phyloP scores from a whole-genome alignment of 768 basidiomycete species.

The Suillus occidentalis region DNA sequence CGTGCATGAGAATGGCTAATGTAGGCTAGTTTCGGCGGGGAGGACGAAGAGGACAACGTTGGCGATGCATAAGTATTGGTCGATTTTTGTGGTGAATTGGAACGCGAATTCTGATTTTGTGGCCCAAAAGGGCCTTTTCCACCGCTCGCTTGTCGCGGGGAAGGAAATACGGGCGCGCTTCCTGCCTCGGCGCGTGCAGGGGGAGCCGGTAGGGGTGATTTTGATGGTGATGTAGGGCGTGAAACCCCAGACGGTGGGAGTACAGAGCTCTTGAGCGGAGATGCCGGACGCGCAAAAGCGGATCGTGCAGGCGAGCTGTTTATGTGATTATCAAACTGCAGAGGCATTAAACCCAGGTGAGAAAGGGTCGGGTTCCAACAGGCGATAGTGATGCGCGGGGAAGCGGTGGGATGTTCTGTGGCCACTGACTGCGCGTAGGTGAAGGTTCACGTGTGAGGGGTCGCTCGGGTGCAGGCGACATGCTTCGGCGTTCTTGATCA shows the following conservation, averaged over 20 bases:
- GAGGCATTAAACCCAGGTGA: slow-evolving; percentile 12
- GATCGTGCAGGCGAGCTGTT: not conserved
- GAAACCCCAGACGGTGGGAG: slow-evolving; percentile 4
- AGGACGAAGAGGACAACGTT: slow-evolving; percentile 22
- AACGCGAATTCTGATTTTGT: not conserved
- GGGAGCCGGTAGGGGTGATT: slow-evolving; percentile 2
- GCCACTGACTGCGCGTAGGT: slow-evolving; percentile 18
- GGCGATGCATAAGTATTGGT: slow-evolving; percentile 9
- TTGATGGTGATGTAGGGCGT: slow-evolving; percentile 8
- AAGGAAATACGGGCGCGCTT: not conserved
- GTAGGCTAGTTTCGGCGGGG: slow-evolving; percentile 7
- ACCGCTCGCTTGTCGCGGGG: not conserved
- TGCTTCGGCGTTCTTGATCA: slow-evolving; percentile 13
- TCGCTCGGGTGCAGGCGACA: slow-evolving; percentile 3
- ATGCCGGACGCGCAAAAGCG: slow-evolving; percentile 1
- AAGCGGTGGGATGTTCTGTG: slow-evolving; percentile 27
- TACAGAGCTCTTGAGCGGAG: not conserved
- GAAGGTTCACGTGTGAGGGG: slow-evolving; percentile 7
- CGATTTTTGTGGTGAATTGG: slow-evolving; percentile 2
- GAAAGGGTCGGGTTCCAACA: not conserved
- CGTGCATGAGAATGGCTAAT: not conserved
- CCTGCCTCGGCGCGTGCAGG: not conserved
- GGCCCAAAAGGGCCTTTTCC: not conserved
- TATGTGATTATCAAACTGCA: not conserved
- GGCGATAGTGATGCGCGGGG: slow-evolving; percentile 25